Evolutionary conservation across 164 flowering plant species (phyloP).

Genomic region (Santalum album): DNA sequence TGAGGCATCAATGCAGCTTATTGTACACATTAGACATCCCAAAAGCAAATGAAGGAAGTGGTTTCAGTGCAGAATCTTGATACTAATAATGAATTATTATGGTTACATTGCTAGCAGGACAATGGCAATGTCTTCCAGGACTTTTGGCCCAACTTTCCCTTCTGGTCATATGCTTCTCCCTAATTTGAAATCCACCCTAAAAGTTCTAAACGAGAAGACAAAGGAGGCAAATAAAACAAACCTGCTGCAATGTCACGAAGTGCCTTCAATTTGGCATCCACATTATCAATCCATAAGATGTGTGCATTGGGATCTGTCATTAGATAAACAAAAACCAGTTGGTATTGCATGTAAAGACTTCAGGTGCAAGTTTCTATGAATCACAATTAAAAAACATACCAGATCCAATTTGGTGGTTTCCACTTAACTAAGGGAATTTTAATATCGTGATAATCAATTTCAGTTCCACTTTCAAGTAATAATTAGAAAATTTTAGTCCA

Average conservation of each 20-base stretch:
- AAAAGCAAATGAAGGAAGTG: background rate
- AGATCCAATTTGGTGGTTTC: no score
- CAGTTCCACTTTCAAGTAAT: no score
- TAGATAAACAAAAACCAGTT: background rate
- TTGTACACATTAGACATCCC: background rate
- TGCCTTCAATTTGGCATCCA: conserved; percentile 69
- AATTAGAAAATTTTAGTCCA: no score
- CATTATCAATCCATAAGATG: conserved; percentile 76
- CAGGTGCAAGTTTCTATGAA: background rate
- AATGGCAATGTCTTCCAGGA: background rate
- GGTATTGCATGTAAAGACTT: background rate
- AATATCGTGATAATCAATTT: no score
- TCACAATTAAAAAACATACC: no score
- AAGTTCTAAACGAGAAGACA: background rate
- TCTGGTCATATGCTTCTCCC: no score
- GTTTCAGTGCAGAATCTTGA: background rate
- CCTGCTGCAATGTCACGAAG: conserved; percentile 83
- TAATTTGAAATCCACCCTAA: no score
- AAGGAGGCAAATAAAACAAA: conserved; percentile 12
- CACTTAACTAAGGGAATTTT: no score
- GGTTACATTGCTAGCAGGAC: background rate
- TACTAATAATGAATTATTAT: background rate
- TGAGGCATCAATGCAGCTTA: background rate
- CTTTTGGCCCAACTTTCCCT: no score
- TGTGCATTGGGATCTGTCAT: conserved; percentile 82